These are phyloP conservation scores for Xylariaceae sp. DNA, from an alignment of 2,329 filamentous ascomycete species.

Conservation along the genomic window DNA sequence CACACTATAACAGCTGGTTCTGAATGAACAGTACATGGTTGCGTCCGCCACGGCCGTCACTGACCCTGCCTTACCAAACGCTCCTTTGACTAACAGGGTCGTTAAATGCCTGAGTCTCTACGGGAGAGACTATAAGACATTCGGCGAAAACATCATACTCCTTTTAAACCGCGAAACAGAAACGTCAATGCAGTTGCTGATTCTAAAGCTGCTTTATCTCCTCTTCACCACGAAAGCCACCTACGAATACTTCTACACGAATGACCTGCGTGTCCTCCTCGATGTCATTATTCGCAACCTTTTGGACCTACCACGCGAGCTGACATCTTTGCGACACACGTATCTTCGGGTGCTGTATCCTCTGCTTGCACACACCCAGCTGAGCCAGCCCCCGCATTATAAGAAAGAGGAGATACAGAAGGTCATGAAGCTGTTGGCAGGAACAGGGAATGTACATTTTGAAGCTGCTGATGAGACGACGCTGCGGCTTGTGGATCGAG, in stretches of 20 bases:
- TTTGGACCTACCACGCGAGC: constrained; percentile 91
- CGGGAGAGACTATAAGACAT: constrained; percentile 85
- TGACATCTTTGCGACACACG: constrained; percentile 80
- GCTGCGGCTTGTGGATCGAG: constrained; percentile 76
- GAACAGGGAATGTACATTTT: constrained; percentile 74
- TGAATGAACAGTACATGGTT: constrained; percentile 99
- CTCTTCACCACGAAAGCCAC: constrained; percentile 91
- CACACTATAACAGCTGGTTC: constrained; percentile 70
- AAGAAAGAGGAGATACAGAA: constrained; percentile 85
- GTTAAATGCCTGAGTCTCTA: constrained; percentile 87
- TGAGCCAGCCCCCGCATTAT: constrained; percentile 86
- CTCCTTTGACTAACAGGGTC: constrained; percentile 84
- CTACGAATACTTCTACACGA: constrained; percentile 98
- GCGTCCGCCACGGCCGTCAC: constrained; percentile 61
- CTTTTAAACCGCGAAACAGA: constrained; percentile 94
- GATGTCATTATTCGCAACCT: constrained; percentile 97
- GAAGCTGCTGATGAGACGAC: constrained; percentile 83
- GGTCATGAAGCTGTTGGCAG: constrained; percentile 74
- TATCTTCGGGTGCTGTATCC: constrained; percentile 94
- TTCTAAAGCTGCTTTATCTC: constrained; percentile 92
- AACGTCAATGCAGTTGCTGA: constrained; percentile 92
- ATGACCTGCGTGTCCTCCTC: constrained; percentile 90
- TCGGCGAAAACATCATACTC: constrained; percentile 96
- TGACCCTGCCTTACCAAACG: constrained; percentile 48
- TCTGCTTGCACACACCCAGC: constrained; percentile 87